Percentiles rank a stretch among this genome's conserved stretches.
These are phyloP conservation scores for Penicillium diatomitis DNA, from an alignment of 495 filamentous ascomycete genomes.

Conservation along the genomic window DNA sequence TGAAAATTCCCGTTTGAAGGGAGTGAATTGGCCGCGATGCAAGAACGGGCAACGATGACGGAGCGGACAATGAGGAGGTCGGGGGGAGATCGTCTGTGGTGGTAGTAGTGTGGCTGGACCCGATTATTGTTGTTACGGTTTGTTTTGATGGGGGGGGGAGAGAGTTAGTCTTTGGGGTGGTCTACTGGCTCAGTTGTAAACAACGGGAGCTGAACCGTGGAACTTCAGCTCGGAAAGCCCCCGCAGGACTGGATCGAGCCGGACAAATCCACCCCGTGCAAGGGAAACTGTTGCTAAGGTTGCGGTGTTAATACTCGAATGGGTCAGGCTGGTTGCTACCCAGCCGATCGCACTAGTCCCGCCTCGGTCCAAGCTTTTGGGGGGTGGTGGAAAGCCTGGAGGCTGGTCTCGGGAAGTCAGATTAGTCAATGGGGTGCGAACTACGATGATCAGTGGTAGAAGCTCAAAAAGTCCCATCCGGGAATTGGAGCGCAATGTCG, in stretches of 20 bases:
- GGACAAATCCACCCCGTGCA: not conserved
- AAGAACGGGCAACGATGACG: not conserved
- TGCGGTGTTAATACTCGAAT: not conserved
- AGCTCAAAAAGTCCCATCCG: too few species aligned
- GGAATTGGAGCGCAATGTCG: too few species aligned
- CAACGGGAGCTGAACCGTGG: slow-evolving; percentile 36
- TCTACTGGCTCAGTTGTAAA: slow-evolving; percentile 10
- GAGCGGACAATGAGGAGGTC: slow-evolving; percentile 2
- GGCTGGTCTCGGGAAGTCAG: not conserved
- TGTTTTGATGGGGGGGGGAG: slow-evolving; percentile 15
- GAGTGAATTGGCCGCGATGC: slow-evolving; percentile 4
- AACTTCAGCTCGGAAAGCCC: slow-evolving; percentile 16
- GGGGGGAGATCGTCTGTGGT: not conserved
- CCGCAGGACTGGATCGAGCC: slow-evolving; percentile 6
- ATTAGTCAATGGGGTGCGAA: not conserved
- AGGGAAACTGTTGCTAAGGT: too few species aligned
- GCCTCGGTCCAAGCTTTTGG: slow-evolving; percentile 2
- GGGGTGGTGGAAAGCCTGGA: not conserved
- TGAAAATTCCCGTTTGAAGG: not conserved
- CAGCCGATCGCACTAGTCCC: slow-evolving; percentile 22
- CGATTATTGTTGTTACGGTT: slow-evolving; percentile 17
- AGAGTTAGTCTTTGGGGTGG: too few species aligned
- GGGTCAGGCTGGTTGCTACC: slow-evolving; percentile 17
- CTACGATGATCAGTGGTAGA: not conserved
- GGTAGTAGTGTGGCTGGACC: not conserved